Percentiles rank a stretch among this genome's conserved stretches.
These are phyloP conservation scores for Fusarium cyanostomum DNA, from an alignment of 2,329 filamentous ascomycete species.

Conservation along the genomic window DNA sequence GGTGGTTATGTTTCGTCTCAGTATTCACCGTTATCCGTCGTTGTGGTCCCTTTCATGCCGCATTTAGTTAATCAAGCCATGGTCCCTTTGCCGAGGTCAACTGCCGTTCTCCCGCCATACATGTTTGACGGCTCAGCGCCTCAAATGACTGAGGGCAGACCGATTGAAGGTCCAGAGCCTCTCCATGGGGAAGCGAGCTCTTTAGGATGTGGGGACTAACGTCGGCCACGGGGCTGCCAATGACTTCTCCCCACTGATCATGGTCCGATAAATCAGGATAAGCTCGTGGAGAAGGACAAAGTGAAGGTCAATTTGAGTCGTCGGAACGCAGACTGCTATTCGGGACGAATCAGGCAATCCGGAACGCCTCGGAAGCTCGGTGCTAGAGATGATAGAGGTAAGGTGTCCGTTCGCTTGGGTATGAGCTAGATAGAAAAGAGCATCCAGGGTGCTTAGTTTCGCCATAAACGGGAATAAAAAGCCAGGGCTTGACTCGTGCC, in stretches of 20 bases:
- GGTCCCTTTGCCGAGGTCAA: not conserved
- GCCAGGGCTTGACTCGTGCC: not conserved
- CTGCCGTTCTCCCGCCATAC: not conserved
- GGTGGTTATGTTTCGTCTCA: no score
- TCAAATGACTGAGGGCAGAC: not conserved
- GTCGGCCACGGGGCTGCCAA: not conserved
- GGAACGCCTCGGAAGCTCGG: not conserved
- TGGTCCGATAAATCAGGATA: not conserved
- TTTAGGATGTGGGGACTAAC: not conserved
- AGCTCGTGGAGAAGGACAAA: not conserved
- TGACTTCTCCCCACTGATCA: not conserved
- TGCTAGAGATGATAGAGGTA: not conserved
- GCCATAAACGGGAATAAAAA: not conserved
- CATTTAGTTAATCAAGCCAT: not conserved
- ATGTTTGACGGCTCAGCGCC: not conserved
- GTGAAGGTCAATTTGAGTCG: not conserved
- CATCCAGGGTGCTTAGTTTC: not conserved
- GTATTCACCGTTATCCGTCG: no score
- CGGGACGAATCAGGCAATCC: constrained; percentile 1
- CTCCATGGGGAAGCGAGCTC: constrained; percentile 3
- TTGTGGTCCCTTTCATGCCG: not conserved
- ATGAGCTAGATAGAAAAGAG: no score
- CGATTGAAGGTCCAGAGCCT: not conserved
- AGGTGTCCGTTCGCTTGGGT: not conserved
- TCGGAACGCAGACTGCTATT: not conserved